Percentiles rank a stretch among this genome's conserved stretches.
These are phyloP conservation scores for Carex scoparia DNA, from an alignment of 176 grass and related monocot species.

Conservation along the genomic window DNA sequence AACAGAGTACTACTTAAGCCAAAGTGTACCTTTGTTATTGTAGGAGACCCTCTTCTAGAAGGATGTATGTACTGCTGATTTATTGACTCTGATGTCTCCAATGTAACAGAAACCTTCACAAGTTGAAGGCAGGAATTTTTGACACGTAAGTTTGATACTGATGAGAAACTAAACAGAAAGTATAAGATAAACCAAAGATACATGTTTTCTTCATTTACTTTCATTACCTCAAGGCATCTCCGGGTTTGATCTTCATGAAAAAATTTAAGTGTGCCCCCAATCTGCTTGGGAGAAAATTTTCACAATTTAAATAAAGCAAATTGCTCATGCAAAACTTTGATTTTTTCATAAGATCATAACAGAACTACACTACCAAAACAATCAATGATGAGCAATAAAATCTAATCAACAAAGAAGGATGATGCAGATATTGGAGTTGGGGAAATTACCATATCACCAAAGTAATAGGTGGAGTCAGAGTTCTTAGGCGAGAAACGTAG, in stretches of 20 bases:
- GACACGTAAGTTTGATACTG: neutral
- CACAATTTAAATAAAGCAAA: conserved; percentile 4
- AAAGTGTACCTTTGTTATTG: conserved; percentile 75
- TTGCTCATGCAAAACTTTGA: neutral
- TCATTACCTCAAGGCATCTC: conserved; percentile 81
- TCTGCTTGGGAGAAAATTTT: conserved; percentile 37
- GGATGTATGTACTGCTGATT: conserved; percentile 74
- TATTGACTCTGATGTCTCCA: conserved; percentile 92
- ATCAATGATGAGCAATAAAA: neutral
- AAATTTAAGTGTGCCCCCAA: conserved; percentile 82
- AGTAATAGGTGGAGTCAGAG: conserved; percentile 94
- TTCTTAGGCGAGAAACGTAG: conserved; percentile 96
- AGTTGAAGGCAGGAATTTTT: conserved; percentile 17
- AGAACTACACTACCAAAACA: neutral
- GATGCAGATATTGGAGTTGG: neutral
- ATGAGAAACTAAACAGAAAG: conserved; percentile 12
- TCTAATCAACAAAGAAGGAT: neutral
- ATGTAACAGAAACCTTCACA: conserved; percentile 68
- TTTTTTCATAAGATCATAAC: neutral
- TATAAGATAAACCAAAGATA: neutral
- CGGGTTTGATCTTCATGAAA: conserved; percentile 64
- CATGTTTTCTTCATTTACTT: neutral
- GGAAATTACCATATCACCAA: conserved; percentile 81
- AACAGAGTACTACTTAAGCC: conserved; percentile 20
- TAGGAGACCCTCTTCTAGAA: conserved; percentile 88